These are phyloP conservation scores for Apostasia shenzhenica DNA, from an alignment of 106 monocot genomes.

Conservation along the genomic window DNA sequence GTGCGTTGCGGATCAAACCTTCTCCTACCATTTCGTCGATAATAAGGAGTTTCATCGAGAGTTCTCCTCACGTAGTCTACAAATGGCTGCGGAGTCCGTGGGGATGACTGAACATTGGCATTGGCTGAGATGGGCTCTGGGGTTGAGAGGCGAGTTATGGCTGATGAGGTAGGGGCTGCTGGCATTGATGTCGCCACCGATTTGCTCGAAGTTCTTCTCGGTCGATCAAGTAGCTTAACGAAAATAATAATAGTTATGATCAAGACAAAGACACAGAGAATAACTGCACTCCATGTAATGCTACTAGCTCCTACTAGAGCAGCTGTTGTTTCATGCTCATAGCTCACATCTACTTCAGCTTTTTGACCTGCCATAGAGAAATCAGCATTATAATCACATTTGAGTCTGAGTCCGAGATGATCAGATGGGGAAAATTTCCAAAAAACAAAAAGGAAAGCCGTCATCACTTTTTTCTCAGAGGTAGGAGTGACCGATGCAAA, in stretches of 20 bases:
- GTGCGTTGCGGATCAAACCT: slow-evolving; percentile 77
- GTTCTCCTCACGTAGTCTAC: slow-evolving; percentile 84
- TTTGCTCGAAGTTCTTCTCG: slow-evolving; percentile 9
- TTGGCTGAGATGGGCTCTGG: slow-evolving; percentile 5
- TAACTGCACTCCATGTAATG: slow-evolving; percentile 35
- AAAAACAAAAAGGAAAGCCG: too few species aligned
- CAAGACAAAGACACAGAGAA: slow-evolving; percentile 25
- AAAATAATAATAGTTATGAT: slow-evolving; percentile 44
- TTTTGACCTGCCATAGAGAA: slow-evolving; percentile 53
- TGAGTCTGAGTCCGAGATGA: background rate
- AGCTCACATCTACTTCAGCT: slow-evolving; percentile 50
- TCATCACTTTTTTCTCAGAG: too few species aligned
- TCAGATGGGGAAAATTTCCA: background rate
- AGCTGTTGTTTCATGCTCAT: slow-evolving; percentile 21
- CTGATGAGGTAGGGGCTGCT: background rate
- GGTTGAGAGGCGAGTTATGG: slow-evolving; percentile 7
- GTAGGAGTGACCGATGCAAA: too few species aligned
- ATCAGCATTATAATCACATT: background rate
- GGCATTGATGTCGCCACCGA: slow-evolving; percentile 3
- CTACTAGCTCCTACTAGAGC: background rate
- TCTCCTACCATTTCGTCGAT: slow-evolving; percentile 48
- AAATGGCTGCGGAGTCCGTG: slow-evolving; percentile 72
- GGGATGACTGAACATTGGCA: slow-evolving; percentile 18
- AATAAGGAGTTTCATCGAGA: slow-evolving; percentile 89
- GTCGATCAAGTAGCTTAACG: slow-evolving; percentile 52